A percentile compares a stretch with the other conserved stretches of the same genome.
These are phyloP conservation scores for Telopea speciosissima DNA, from an alignment of 177 flowering plant species.

Conservation along the genomic window DNA sequence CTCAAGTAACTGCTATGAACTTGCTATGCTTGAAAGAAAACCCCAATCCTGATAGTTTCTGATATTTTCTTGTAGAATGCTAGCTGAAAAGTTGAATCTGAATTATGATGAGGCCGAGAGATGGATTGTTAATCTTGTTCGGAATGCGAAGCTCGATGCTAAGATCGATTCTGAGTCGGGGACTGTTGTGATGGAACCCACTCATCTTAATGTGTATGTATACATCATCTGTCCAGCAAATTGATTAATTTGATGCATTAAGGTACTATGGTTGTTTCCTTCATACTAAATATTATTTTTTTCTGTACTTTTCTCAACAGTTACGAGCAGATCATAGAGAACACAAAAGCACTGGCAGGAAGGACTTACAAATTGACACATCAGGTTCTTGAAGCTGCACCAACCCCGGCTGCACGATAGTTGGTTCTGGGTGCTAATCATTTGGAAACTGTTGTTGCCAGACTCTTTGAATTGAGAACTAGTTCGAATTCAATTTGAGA, in stretches of 20 bases:
- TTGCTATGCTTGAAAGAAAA: neutral
- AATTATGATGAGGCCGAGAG: conserved; percentile 76
- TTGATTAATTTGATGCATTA: too few species aligned
- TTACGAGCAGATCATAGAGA: conserved; percentile 86
- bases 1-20: neutral
- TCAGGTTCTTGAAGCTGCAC: conserved; percentile 66
- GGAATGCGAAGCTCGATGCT: conserved; percentile 67
- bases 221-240: too few species aligned
- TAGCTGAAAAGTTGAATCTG: conserved; percentile 67
- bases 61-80: conserved; percentile 35
- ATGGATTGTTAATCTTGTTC: conserved; percentile 71
- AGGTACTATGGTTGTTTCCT: neutral
- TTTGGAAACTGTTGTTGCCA: neutral
- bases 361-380: conserved; percentile 68
- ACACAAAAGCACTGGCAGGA: conserved; percentile 65
- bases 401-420: conserved; percentile 49
- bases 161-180: conserved; percentile 60
- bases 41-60: neutral
- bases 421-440: neutral
- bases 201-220: conserved; percentile 78
- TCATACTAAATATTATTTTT: neutral
- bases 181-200: conserved; percentile 79
- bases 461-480: neutral
- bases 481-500: neutral
- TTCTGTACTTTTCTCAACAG: conserved; percentile 26